Percentiles rank a stretch among this genome's conserved stretches.
phyloP scores from a whole-genome alignment of 768 basidiomycete genomes.

The Tephrocybe sp. region DNA sequence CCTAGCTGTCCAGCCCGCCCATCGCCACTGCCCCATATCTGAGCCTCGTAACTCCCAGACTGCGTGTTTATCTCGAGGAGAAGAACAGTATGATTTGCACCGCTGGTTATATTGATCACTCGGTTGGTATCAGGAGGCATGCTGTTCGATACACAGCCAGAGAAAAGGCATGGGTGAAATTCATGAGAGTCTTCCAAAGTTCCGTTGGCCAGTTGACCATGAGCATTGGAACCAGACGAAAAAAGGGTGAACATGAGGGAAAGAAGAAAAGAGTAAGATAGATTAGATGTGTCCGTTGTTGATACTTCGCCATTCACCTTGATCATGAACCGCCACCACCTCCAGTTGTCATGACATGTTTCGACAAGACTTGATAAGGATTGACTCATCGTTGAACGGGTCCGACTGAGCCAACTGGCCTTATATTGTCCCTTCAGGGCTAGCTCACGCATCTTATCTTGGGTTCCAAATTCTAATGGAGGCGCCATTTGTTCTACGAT shows the following conservation, averaged over 20 bases:
- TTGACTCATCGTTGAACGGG: too few species aligned
- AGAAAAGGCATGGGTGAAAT: conserved; percentile 41
- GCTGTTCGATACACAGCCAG: conserved; percentile 20
- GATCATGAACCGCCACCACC: too few species aligned
- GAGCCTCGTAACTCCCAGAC: conserved; percentile 18
- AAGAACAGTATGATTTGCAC: conserved; percentile 79
- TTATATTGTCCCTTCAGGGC: neutral
- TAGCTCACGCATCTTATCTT: neutral
- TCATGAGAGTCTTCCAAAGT: conserved; percentile 42
- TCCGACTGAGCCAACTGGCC: too few species aligned
- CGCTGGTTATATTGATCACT: conserved; percentile 56
- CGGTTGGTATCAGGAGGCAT: conserved; percentile 27
- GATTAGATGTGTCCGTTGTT: neutral
- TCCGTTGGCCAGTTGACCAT: conserved; percentile 48
- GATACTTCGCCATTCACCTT: too few species aligned
- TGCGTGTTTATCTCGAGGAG: conserved; percentile 42
- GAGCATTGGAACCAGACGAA: conserved; percentile 41
- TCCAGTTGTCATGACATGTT: too few species aligned
- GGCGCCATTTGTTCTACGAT: conserved; percentile 6
- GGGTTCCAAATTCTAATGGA: neutral
- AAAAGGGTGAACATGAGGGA: conserved; percentile 12
- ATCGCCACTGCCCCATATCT: conserved; percentile 78
- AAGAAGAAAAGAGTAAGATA: neutral
- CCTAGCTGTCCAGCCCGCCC: conserved; percentile 74
- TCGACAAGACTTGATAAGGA: too few species aligned